A percentile compares a stretch with the other conserved stretches of the same genome.
Conservation (phyloP, 148 eudicot genomes). For the Euryodendron excelsum region DNA sequence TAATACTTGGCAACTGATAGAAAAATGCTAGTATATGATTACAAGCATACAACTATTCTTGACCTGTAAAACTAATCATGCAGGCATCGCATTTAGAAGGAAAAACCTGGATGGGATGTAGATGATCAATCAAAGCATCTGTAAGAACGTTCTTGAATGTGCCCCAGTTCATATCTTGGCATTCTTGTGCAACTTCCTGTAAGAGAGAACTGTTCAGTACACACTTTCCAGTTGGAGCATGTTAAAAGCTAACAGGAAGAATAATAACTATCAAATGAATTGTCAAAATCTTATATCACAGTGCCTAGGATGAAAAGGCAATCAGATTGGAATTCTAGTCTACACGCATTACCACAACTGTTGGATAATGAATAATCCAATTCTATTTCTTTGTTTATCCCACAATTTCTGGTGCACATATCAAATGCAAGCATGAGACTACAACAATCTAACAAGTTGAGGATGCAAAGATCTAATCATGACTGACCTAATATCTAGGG, state of each 20-base stretch:
- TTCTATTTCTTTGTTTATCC: not conserved
- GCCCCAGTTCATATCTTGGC: conserved; percentile 93
- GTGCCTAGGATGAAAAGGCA: not conserved
- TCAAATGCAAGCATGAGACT: not conserved
- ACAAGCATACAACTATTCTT: not conserved
- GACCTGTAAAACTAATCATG: not conserved
- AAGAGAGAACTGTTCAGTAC: conserved; percentile 1
- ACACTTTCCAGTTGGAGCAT: not conserved
- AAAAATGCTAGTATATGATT: not conserved
- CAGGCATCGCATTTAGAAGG: not conserved
- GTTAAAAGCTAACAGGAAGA: not conserved
- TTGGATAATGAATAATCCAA: not conserved
- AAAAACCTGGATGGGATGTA: conserved; percentile 59
- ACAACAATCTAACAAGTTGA: not conserved
- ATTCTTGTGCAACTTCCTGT: conserved; percentile 89
- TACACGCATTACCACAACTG: not conserved
- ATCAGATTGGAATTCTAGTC: not conserved
- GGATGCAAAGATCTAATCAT: not conserved
- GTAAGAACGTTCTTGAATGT: conserved; percentile 69
- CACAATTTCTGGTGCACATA: not conserved
- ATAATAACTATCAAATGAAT: not conserved
- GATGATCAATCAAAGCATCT: conserved; percentile 86
- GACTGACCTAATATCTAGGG: not conserved
- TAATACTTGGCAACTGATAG: not conserved
- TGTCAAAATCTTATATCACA: not conserved